Percentiles rank a stretch among this genome's conserved stretches.
Evolutionary conservation across 108 stramenopile genomes (phyloP).

Genomic region (Fragilariopsis cylindrus): DNA sequence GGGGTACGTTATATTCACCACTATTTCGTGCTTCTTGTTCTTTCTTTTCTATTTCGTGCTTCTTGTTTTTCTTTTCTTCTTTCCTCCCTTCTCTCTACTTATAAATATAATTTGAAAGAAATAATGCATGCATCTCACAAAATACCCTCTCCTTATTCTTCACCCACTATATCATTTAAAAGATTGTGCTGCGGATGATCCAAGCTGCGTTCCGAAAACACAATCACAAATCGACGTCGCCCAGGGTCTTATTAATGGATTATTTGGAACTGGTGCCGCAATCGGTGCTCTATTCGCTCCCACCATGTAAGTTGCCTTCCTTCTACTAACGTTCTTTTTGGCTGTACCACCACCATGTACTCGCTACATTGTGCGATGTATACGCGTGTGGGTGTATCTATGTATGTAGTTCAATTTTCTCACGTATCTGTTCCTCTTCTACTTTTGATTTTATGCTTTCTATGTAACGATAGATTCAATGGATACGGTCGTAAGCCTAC

Average conservation of each 20-base stretch:
- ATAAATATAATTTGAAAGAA: no score
- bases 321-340: neutral
- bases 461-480: neutral
- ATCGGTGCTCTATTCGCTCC: conserved; percentile 2
- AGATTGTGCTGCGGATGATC: conserved; percentile 2
- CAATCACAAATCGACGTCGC: conserved; percentile 12
- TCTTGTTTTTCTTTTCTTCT: no score
- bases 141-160: neutral
- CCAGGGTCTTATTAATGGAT: conserved; percentile 20
- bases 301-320: neutral
- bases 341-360: neutral
- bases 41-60: no score
- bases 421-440: no score
- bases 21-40: no score
- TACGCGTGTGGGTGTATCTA: no score
- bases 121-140: no score
- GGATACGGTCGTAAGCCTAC: neutral
- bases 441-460: neutral
- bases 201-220: conserved; percentile 9
- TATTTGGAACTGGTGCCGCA: conserved; percentile 20
- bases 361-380: no score
- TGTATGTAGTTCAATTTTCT: no score
- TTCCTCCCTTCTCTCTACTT: no score
- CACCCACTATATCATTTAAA: neutral
- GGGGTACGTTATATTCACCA: neutral